Base-by-base conservation (phyloP, 2,329 filamentous ascomycete genomes). In the Talaromyces atroroseus region DNA sequence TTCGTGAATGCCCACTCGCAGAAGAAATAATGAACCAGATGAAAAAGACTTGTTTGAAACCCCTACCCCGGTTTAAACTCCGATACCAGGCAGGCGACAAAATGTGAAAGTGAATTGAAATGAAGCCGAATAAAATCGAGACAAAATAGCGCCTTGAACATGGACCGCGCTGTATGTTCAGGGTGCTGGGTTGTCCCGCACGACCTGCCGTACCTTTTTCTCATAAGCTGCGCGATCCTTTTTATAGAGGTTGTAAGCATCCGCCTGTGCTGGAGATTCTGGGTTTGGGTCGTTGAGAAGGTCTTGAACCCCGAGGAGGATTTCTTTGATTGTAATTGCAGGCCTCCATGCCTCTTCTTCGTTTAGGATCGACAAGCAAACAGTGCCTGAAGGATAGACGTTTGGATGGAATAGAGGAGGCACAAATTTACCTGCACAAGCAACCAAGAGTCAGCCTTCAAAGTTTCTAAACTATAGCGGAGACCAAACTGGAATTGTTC, bases 331-430 rank as follows among this genome's bases (percentile, higher is more conserved):
- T 0, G 94, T 99, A 68, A 99, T 99, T 6, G 94, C 92, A 1
- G 94, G 95, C 74, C 95, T 95, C 94, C 95, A 99, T 6, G 89
- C 92, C 72, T 99, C 94, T 66, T 99, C 94, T 73, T 99, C 95
- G 76, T 97, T 99, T 63, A 99, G 77, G 63, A 99, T 99, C 26
- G 90, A 96, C 21, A 99, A 82, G 70, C 94, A 99, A 60, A 99
- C 94, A 49, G 94, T 99, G 63, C 94, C 95, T 0, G 92, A 97
- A 0, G 94, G 94, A 71, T 99, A 99, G 64, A 99, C 94, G 72
- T 99, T 99, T 0, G 94, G 94, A 69, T 99, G 94, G 78, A 99
- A 99, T 42, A 99, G 84, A 21, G 94, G 92, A 12, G 94, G 94
- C 0, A 87, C 84, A 69, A 99, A 99, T 82, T 96, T 96, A 85